A percentile compares a stretch with the other conserved stretches of the same genome.
Conservation (phyloP, 148 eudicot species). For the Suaeda aralocaspica region DNA sequence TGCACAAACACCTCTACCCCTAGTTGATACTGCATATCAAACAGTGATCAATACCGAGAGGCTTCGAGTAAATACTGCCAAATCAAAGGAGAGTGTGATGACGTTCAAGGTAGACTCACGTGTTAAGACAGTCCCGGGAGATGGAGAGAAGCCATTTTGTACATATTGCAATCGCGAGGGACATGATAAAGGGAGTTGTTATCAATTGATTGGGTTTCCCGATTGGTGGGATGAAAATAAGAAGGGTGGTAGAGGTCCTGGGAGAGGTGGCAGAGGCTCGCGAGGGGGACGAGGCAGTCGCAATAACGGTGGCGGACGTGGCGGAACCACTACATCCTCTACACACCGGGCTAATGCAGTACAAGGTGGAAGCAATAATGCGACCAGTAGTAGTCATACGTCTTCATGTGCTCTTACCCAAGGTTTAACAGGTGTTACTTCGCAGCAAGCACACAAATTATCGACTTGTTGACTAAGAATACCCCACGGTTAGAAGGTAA, state of each 20-base stretch:
- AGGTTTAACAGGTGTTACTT: neutral
- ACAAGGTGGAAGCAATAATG: neutral
- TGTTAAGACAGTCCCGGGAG: neutral
- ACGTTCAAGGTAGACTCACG: neutral
- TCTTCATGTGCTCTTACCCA: neutral
- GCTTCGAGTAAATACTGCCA: too few species aligned
- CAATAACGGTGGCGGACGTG: neutral
- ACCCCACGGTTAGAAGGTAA: neutral
- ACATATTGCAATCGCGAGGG: neutral
- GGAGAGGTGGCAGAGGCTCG: neutral
- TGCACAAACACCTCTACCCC: too few species aligned
- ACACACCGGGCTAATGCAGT: neutral
- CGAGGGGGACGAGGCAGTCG: neutral
- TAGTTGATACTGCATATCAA: too few species aligned
- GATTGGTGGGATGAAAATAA: neutral
- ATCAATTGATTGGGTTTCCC: neutral
- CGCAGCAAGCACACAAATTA: neutral
- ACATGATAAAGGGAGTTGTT: neutral
- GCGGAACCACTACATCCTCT: too few species aligned
- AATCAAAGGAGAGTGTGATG: neutral
- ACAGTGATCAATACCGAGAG: too few species aligned
- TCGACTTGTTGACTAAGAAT: neutral
- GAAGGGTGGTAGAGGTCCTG: neutral
- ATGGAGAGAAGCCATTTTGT: neutral
- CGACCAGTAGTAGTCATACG: neutral